Conservation (phyloP, 306 rosid species). For the Gastrolobium bilobum region DNA sequence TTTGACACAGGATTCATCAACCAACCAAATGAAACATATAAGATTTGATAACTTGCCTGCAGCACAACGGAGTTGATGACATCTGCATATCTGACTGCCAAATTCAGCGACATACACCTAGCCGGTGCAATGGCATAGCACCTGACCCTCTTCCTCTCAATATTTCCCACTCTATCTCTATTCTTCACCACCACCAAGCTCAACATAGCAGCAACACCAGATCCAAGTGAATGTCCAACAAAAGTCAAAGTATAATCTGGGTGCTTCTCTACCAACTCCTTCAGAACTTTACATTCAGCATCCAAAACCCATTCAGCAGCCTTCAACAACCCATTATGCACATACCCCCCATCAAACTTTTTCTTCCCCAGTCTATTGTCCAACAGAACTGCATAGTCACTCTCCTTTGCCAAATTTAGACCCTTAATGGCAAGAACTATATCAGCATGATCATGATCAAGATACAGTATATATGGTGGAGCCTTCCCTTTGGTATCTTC, state of each 20-base stretch:
- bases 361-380: constrained; percentile 85
- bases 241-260: constrained; percentile 85
- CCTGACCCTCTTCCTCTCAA: constrained; percentile 80
- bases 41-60: constrained; percentile 70
- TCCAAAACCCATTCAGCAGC: constrained; percentile 85
- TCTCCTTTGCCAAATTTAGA: constrained; percentile 85
- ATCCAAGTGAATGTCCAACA: constrained; percentile 90
- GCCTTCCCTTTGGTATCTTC: constrained; percentile 73
- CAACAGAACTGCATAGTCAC: constrained; percentile 87
- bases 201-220: constrained; percentile 87
- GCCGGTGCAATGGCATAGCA: constrained; percentile 95
- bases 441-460: constrained; percentile 81
- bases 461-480: constrained; percentile 81
- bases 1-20: constrained; percentile 23
- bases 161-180: constrained; percentile 68
- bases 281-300: constrained; percentile 68
- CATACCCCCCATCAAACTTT: constrained; percentile 94
- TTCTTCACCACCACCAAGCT: constrained; percentile 81
- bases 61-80: constrained; percentile 90
- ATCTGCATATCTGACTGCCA: constrained; percentile 95
- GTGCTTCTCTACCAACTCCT: constrained; percentile 67
- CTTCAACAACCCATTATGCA: constrained; percentile 91
- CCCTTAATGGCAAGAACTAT: constrained; percentile 92
- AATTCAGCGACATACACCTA: constrained; percentile 87
- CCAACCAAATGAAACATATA: constrained; percentile 24